Evolutionary conservation across 768 basidiomycete genomes (phyloP), one percentile per base, ranked within the genome.

Genomic region (Imleria badia): DNA sequence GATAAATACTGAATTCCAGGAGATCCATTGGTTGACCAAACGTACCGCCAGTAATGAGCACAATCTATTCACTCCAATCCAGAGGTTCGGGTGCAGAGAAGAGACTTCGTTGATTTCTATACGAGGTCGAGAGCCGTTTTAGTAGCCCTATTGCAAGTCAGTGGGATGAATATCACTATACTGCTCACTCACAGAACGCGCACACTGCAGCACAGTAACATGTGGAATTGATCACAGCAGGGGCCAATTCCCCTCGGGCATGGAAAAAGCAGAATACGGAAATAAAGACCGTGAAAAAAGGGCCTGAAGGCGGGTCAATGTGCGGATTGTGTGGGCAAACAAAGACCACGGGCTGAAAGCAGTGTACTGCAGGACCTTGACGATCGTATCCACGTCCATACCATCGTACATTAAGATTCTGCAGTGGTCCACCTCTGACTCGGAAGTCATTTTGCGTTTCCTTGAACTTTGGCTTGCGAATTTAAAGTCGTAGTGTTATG

Each of bases 1-100:
- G 23, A 50, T n/a, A 5, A 26, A 29, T 12, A 34, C 9, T 54
- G 20, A 53, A 15, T 39, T 17, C 14, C 29, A 11, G 10, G 22
- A 48, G 13, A 47, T 19, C 20, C n/a, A 10, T 34, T 15, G 12
- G 5, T 52, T 33, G 22, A 3, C 22, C 10, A 47, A n/a, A 48
- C 81, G 44, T 55, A 90, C 94, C 95, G 49, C 96, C 96, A 9
- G 96, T 98, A 52, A 98, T 78, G 36, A 98, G 76, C 6, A 98
- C 86, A 51, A 96, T 83, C 71, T 98, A 91, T 42, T 94, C 85
- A 42, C 81, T 81, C 96, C 95, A 98, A 60, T 94, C 84, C 29
- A 94, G 70, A 35, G 73, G 79, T 15, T 74, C 66, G 3, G 86
- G 84, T 1, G 80, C 76, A 55, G 83, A 84, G 22, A 93, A 69